Evolutionary conservation across 305 asterid genomes (phyloP), one percentile per base, ranked within the genome.

Genomic region (Fraxinus paxiana): DNA sequence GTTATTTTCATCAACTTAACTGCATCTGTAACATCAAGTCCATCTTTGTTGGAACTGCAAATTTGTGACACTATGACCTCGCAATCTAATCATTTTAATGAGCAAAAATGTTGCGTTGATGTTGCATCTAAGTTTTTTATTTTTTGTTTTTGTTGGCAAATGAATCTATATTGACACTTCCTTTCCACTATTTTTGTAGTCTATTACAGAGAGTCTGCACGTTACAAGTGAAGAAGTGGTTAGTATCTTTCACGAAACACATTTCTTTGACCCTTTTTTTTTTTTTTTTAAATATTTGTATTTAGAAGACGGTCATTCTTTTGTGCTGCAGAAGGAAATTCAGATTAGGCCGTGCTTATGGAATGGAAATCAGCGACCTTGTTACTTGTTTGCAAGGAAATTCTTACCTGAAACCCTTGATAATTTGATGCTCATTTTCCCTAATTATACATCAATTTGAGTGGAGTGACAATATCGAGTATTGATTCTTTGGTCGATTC

Each of bases 211-310:
- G 54, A 92, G 93, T 77, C 89, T 90, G 78, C 99, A 96, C 69
- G 93, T 96, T 77, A 94, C 98, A 43, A 96, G 99, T 74, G 97
- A 91, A 0, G 89, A 82, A 85, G 86, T 22, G 97, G 99, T 95
- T 78, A 65, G 92, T 76, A 78, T 79, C 61, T 84, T 17, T 72
- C 31, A 12, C 46, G 9, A 69, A 69, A 69, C 43, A 31, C 31
- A 38, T 24, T 63, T 37, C 30, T 76, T 77, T 31, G 76, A 67
- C 46, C 5, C 9, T 28, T n/a, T 46, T 30, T 30, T 30, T n/a
- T n/a, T 1, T 48, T 15, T 67, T 15, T 46, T 46, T 0, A 4
- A n/a, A 46, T 18, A 48, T 67, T 80, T 76, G 38, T 71, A 76
- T 61, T 71, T 65, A 61, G 83, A 82, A 69, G 41, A 75, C 77